Base-by-base conservation (phyloP, 108 stramenopile genomes). In the Skeletonema tropicum region DNA sequence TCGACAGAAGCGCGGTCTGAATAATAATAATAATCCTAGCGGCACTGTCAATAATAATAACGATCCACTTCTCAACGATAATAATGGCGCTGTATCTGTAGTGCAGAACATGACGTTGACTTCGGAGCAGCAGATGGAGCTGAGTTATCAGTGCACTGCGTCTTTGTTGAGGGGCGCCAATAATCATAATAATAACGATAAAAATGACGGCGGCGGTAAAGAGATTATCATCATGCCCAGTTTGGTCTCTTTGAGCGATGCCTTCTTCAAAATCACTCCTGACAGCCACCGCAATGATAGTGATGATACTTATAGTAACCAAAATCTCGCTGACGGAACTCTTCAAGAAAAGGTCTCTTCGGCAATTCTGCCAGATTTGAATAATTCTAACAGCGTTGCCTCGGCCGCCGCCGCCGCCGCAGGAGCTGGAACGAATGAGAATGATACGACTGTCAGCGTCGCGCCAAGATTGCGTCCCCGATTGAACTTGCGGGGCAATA, bases 221-320 rank as follows among this genome's bases (percentile, higher is more conserved):
- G 66, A 49, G 45, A 66, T 70, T 5, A 26, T 29, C 9, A 31
- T 49, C 46, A 69, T 69, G 48, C 75, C 75, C 2, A 66, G 64
- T 23, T 55, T 76, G 48, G 75, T 76, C 26, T 76, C 75, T 0
- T 61, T 76, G 0, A 68, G 67, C 17, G 67, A 38, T 26, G 66
- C 42, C 11, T 76, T 69, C 67, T 76, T 73, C 29, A 25, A 17
- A 29, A 57, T 23, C 26, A 2, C 1, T 5, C 9, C 2, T 12
- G 49, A n/a, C n/a, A n/a, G 3, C 49, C 2, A 3, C 7, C 2
- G 14, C 46, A 46, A 46, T n/a, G 42, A 23, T 48, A 17, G 17
- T 26, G 11, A 5, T 68, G 48, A 42, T 25, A 2, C 32, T 36
- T 1, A 19, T 38, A 19, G 21, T 64, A 36, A 30, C 23, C 23